Evolutionary conservation across 2,329 filamentous ascomycete species (phyloP), one percentile per base, ranked within the genome.

Genomic region (Neocucurbitaria cava): DNA sequence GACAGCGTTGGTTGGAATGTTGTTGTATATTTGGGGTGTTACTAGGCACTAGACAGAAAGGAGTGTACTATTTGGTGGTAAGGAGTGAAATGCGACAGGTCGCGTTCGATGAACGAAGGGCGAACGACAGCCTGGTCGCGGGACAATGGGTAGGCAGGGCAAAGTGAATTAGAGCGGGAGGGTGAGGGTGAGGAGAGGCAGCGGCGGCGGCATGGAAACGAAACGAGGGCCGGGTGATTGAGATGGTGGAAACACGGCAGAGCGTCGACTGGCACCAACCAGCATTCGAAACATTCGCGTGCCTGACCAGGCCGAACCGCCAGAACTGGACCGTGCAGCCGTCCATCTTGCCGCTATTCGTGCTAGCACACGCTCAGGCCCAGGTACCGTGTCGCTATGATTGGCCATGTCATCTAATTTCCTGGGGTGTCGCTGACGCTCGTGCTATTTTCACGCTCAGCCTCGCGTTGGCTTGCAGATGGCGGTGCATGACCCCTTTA

Each of bases 51-150:
- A 65, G 56, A 66, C 62, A 71, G 58, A 70, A 71, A 71, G 47
- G 65, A 74, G 68, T 59, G 69, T 65, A 64, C 57, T 67, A 65
- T 49, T 56, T 58, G 48, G 38, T 49, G 52, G 59, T 65, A 74
- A 73, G 56, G 71, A 75, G 68, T 65, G 73, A 65, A 66, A 53
- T 60, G 69, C 70, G 64, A 70, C 53, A 61, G 69, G 69, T 63
- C 65, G 72, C 64, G 66, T 62, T 73, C 62, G 65, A 68, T 70
- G 66, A 70, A 73, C 58, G 71, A 76, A 74, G 70, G 71, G 64
- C 69, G 69, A 70, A 73, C 73, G 70, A 75, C 73, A 71, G 71
- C 73, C 72, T 61, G 73, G 72, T 69, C 71, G 72, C 68, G 67
- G 62, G 49, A 54, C 59, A 56, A 54, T 60, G 64, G 55, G 56